These are phyloP conservation scores for Singerocomus inundabilis DNA, from an alignment of 1,284 basidiomycete genomes.

Conservation along the genomic window DNA sequence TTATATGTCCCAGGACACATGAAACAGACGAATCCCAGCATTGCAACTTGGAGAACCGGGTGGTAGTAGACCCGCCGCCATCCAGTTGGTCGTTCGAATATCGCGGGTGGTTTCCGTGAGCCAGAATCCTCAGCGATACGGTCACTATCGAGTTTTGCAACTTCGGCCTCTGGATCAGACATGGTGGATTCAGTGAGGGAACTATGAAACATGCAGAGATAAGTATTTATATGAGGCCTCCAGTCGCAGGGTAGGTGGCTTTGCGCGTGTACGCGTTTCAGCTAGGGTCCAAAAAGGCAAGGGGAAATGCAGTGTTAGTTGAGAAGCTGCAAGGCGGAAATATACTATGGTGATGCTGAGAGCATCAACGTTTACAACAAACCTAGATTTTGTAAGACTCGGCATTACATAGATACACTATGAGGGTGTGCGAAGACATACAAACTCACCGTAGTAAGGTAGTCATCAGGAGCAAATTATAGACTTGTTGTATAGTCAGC, in stretches of 20 bases:
- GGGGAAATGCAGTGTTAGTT: neutral
- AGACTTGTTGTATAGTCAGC: too few relatives aligned
- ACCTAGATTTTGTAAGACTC: neutral
- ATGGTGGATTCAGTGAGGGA: slow-evolving; percentile 9
- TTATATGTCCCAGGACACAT: slow-evolving; percentile 37
- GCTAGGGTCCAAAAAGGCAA: neutral
- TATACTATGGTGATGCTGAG: neutral
- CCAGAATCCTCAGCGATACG: slow-evolving; percentile 9
- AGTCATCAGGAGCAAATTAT: too few relatives aligned
- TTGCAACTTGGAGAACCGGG: slow-evolving; percentile 32
- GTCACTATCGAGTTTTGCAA: slow-evolving; percentile 14
- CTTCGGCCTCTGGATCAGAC: slow-evolving; percentile 15
- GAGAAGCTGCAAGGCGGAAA: neutral
- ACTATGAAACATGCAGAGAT: neutral
- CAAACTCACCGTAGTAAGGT: too few relatives aligned
- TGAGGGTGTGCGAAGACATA: neutral
- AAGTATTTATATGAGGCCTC: slow-evolving; percentile 7
- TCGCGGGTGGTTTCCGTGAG: slow-evolving; percentile 8
- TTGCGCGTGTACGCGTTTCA: neutral
- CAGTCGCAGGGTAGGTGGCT: neutral
- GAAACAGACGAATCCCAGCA: slow-evolving; percentile 44
- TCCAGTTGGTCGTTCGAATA: slow-evolving; percentile 33
- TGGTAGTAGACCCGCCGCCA: slow-evolving; percentile 36
- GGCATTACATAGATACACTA: neutral
- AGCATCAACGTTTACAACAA: neutral